These are phyloP conservation scores for Prunus padus DNA, from an alignment of 306 rosid species.

Conservation along the genomic window DNA sequence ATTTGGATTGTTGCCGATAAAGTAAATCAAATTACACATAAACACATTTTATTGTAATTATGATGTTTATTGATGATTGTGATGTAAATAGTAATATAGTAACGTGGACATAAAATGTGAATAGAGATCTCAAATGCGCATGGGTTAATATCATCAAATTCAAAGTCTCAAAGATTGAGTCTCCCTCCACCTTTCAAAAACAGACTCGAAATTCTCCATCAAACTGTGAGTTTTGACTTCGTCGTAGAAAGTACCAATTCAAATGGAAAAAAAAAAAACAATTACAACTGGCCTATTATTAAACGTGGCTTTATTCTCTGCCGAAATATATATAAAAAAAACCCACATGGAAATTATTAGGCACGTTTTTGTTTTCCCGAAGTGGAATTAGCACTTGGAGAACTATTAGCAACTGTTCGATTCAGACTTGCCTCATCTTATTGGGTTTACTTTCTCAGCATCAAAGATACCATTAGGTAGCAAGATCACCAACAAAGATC, in stretches of 20 bases:
- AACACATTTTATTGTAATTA: no score
- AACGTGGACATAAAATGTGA: no score
- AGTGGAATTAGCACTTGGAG: neutral
- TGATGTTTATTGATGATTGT: no score
- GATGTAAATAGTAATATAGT: no score
- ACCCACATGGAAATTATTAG: neutral
- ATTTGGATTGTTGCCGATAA: no score
- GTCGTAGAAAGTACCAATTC: neutral
- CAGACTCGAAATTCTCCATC: neutral
- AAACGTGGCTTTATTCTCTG: neutral
- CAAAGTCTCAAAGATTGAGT: neutral
- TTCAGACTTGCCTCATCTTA: neutral
- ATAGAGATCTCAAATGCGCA: neutral
- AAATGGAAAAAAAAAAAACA: neutral
- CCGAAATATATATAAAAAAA: neutral
- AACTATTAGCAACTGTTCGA: neutral
- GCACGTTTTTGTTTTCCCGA: constrained; percentile 13
- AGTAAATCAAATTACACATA: no score
- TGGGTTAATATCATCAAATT: neutral
- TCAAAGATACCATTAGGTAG: neutral
- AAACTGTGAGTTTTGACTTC: neutral
- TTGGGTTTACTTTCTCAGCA: neutral
- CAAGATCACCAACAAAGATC: neutral
- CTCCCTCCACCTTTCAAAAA: neutral
- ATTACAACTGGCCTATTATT: neutral